phyloP scores from a whole-genome alignment of 2,329 filamentous ascomycete genomes.

The Pseudogymnoascus sp. region DNA sequence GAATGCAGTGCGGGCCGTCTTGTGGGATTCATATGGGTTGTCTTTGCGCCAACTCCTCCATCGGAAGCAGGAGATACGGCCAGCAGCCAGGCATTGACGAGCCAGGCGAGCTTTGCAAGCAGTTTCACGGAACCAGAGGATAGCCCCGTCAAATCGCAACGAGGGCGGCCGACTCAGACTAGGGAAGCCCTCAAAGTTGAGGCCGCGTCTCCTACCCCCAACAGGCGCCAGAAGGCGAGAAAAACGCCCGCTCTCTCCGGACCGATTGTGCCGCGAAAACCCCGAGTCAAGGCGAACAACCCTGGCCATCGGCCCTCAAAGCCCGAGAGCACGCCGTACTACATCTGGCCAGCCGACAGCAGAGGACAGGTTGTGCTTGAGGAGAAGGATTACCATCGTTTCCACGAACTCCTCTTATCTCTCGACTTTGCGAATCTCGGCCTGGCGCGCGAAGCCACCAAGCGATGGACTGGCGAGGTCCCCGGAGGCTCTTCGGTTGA shows the following conservation, averaged over 20 bases:
- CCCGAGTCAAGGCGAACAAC: slow-evolving; percentile 53
- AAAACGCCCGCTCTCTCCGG: slow-evolving; percentile 47
- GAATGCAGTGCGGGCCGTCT: slow-evolving; percentile 89
- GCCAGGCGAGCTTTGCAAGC: neutral
- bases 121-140: neutral
- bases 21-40: slow-evolving; percentile 91
- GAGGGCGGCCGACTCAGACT: neutral
- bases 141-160: neutral
- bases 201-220: neutral
- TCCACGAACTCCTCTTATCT: slow-evolving; percentile 60
- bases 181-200: neutral
- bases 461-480: slow-evolving; percentile 63
- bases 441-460: slow-evolving; percentile 56
- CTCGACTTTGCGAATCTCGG: slow-evolving; percentile 63
- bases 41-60: slow-evolving; percentile 55
- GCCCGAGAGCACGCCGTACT: slow-evolving; percentile 51
- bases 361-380: slow-evolving; percentile 57
- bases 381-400: slow-evolving; percentile 57
- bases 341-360: slow-evolving; percentile 54
- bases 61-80: slow-evolving; percentile 14
- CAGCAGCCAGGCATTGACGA: neutral
- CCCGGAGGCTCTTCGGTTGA: slow-evolving; percentile 30
- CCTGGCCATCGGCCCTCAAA: slow-evolving; percentile 42
- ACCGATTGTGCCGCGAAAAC: slow-evolving; percentile 53
- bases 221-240: slow-evolving; percentile 26